Base-by-base conservation (phyloP, 78 protist genomes). In the slime mould (Dictyostelium discoideum) region DNA sequence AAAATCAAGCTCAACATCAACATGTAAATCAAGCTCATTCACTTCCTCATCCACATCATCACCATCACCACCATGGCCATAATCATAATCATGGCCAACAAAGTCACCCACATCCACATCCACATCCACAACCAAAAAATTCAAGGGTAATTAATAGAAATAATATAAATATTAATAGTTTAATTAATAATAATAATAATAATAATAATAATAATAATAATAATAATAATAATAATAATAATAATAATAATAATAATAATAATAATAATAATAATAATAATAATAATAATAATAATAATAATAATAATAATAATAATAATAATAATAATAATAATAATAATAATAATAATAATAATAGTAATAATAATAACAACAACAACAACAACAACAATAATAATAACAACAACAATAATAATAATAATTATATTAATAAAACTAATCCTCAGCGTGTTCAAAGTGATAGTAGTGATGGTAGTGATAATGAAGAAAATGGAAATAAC, bases 201-300 rank as follows among this genome's bases (percentile, higher is more conserved):
- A 85, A 44, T 42, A 44, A 29, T 14, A 44, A 73, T 76, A 67
- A 24, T 63, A 73, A 50, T 48, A 48, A 18, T 48, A n/a, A 86
- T 63, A 77, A 37, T 82, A 73, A 77, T 69, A 73, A 39, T 42
- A 73, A 86, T 57, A 69, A 69, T 11, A 69, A 69, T 26, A n/a
- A 69, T 48, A 85, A 42, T 48, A 63, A 37, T 57, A 42, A 85
- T 63, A 85, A 85, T 79, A 85, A 8, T 29, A 39, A 46, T 76
- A 65, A 39, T 76, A 65, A 69, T 39, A 57, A 57, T 73, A 84
- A 63, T 73, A 69, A 24, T 24, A 69, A 26, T 24, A 67, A 67
- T 67, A 67, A 67, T 22, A 67, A 67, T 69, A 69, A 26, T 24
- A 69, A 26, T 69, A 24, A 69, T 69, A n/a, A 26, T 76, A 85